phyloP scores from a whole-genome alignment of 805 yeast species.

The Candida ulmi region DNA sequence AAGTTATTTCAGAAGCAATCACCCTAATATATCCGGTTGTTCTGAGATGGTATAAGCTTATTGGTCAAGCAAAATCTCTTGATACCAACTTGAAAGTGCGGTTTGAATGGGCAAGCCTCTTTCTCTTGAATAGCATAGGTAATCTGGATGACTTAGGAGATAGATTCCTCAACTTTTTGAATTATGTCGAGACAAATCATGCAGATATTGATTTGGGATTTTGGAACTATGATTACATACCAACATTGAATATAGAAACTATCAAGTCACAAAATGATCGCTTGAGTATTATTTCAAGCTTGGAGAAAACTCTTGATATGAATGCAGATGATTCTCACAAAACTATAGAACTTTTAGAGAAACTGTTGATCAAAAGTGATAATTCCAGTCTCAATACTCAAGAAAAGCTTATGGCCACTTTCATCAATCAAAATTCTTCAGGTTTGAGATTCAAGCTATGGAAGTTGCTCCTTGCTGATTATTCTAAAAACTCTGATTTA shows the following conservation, averaged over 20 bases:
- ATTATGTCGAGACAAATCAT: constrained; percentile 9
- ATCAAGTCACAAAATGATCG: constrained; percentile 64
- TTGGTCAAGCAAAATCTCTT: constrained; percentile 8
- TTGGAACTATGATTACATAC: constrained; percentile 57
- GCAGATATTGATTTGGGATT: constrained; percentile 30
- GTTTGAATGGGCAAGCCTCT: constrained; percentile 36
- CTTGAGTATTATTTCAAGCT: constrained; percentile 60
- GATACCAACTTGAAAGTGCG: constrained; percentile 22
- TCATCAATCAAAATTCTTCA: constrained; percentile 58
- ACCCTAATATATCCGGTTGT: constrained; percentile 39
- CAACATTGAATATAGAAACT: constrained; percentile 43
- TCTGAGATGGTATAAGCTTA: constrained; percentile 38
- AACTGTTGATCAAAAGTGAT: constrained; percentile 31
- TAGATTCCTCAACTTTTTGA: constrained; percentile 20
- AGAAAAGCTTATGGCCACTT: constrained; percentile 49
- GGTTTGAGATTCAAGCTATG: constrained; percentile 69
- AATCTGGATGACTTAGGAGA: constrained; percentile 22
- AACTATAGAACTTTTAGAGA: constrained; percentile 36
- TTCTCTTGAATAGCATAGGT: background rate
- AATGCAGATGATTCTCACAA: constrained; percentile 20
- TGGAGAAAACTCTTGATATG: constrained; percentile 33
- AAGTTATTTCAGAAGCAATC: constrained; percentile 24
- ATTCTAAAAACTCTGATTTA: constrained; percentile 26
- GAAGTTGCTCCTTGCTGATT: constrained; percentile 61
- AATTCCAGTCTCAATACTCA: constrained; percentile 21